Percentiles rank a stretch among this genome's conserved stretches.
Conservation (phyloP, 2,329 filamentous ascomycete species). For the Diatrype stigma region DNA sequence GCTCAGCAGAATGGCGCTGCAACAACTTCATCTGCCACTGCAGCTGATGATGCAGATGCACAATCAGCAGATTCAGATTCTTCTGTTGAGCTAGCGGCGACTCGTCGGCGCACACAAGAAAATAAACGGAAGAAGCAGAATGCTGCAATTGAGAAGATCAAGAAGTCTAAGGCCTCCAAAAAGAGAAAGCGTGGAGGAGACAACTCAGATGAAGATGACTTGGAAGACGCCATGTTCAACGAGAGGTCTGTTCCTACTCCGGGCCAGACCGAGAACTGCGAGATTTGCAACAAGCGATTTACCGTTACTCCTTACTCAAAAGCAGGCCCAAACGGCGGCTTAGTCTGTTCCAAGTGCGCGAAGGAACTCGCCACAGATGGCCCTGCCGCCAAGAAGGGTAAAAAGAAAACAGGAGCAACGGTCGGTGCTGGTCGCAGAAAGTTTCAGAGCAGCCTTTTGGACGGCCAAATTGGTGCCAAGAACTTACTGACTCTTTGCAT, state of each 20-base stretch:
- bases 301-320: conserved; percentile 89
- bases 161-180: conserved; percentile 55
- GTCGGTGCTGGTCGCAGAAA: conserved; percentile 64
- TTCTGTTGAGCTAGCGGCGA: conserved; percentile 6
- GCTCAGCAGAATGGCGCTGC: background rate
- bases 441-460: conserved; percentile 77
- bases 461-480: conserved; percentile 69
- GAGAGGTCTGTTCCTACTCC: conserved; percentile 55
- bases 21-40: conserved; percentile 3
- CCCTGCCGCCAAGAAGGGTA: conserved; percentile 54
- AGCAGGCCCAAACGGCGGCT: conserved; percentile 73
- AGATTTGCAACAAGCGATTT: conserved; percentile 79
- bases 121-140: conserved; percentile 51
- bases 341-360: conserved; percentile 81
- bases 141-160: conserved; percentile 57
- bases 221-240: conserved; percentile 46
- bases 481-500: conserved; percentile 61
- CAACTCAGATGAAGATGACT: conserved; percentile 36
- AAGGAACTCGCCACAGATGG: conserved; percentile 67
- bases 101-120: conserved; percentile 6
- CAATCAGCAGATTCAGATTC: conserved; percentile 7
- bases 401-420: conserved; percentile 46
- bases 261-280: conserved; percentile 86
- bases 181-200: conserved; percentile 44
- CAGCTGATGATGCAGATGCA: conserved; percentile 9